Conservation (phyloP, 768 basidiomycete genomes). For the Mycena belliarum region DNA sequence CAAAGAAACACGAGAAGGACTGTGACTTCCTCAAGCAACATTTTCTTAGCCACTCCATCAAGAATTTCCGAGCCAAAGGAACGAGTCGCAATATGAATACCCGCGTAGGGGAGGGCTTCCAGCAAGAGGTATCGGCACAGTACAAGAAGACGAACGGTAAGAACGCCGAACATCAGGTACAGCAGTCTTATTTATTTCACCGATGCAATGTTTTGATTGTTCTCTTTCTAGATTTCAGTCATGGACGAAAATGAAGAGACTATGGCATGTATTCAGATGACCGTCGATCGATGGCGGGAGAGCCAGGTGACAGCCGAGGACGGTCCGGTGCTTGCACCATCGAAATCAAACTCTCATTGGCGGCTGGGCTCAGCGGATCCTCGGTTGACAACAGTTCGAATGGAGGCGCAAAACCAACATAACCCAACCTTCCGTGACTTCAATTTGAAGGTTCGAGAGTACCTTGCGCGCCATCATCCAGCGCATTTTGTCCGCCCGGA, state of each 20-base stretch:
- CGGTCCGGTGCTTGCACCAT: background rate
- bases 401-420: too few relatives aligned
- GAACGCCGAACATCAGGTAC: slow-evolving; percentile 33
- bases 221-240: slow-evolving; percentile 20
- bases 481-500: background rate
- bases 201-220: background rate
- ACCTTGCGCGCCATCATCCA: background rate
- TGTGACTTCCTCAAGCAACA: slow-evolving; percentile 35
- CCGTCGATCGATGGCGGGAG: background rate
- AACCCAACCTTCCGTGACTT: slow-evolving; percentile 1
- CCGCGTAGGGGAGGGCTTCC: slow-evolving; percentile 32
- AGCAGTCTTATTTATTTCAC: background rate
- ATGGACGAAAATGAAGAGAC: slow-evolving; percentile 28
- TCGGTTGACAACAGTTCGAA: background rate
- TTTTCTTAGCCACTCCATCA: slow-evolving; percentile 21
- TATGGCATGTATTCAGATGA: background rate
- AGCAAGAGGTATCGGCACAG: slow-evolving; percentile 29
- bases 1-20: slow-evolving; percentile 23
- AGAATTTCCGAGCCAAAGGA: slow-evolving; percentile 24
- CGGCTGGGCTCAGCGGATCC: background rate
- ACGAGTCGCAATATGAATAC: slow-evolving; percentile 31
- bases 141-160: slow-evolving; percentile 34
- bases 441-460: background rate
- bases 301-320: background rate
- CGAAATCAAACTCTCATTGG: background rate